A percentile compares a stretch with the other conserved stretches of the same genome.
Evolutionary conservation across 768 basidiomycete species (phyloP).

Genomic region (Mycena rosella): DNA sequence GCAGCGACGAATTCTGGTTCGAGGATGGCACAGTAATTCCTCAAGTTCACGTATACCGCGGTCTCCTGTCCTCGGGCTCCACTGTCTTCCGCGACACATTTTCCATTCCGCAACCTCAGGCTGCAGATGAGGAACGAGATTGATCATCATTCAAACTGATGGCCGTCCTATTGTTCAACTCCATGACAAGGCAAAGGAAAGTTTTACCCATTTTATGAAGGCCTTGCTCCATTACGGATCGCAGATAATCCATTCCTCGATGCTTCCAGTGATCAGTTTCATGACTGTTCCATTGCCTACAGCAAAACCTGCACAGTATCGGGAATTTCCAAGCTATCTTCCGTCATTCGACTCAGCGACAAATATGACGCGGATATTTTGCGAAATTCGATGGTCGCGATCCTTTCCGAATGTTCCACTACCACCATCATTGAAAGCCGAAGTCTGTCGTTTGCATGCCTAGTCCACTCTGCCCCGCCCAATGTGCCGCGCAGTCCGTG

Average conservation of each 20-base stretch:
- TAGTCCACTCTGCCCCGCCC: too few relatives aligned
- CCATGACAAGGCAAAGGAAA: neutral
- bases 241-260: neutral
- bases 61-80: neutral
- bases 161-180: conserved; percentile 1
- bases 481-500: too few relatives aligned
- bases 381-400: neutral
- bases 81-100: conserved; percentile 9
- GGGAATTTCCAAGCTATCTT: neutral
- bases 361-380: conserved; percentile 3
- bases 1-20: conserved; percentile 4
- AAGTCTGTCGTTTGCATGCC: too few relatives aligned
- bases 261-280: neutral
- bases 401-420: neutral
- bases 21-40: neutral
- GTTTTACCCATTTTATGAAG: conserved; percentile 1
- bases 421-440: too few relatives aligned
- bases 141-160: too few relatives aligned
- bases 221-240: neutral
- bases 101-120: conserved; percentile 8
- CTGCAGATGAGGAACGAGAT: neutral
- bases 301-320: neutral
- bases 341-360: conserved; percentile 3
- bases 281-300: neutral
- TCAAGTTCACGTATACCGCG: conserved; percentile 7